Evolutionary conservation across 768 basidiomycete species (phyloP).

Genomic region (Termitomyces titanicus): DNA sequence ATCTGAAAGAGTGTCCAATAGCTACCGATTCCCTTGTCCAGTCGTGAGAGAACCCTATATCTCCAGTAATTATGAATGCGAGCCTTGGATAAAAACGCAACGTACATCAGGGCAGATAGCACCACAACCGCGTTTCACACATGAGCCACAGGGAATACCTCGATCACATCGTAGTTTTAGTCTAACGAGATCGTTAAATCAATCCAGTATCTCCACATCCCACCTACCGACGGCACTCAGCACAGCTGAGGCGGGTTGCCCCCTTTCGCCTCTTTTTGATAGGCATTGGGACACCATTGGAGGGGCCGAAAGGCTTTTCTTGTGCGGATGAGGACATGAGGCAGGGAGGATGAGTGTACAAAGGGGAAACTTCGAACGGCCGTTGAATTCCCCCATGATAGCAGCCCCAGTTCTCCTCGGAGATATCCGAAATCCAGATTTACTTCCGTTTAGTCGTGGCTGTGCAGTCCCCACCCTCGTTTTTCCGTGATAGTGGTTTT

Average conservation of each 20-base stretch:
- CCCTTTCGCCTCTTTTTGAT: conserved; percentile 64
- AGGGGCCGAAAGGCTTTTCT: conserved; percentile 23
- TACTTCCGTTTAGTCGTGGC: conserved; percentile 18
- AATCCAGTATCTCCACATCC: conserved; percentile 5
- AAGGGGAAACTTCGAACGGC: conserved; percentile 11
- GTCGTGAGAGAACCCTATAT: conserved; percentile 70
- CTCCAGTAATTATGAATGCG: background rate
- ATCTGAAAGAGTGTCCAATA: background rate
- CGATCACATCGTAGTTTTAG: conserved; percentile 75
- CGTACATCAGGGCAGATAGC: conserved; percentile 80
- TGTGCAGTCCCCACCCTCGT: background rate
- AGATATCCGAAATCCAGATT: conserved; percentile 16
- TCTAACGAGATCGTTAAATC: conserved; percentile 27
- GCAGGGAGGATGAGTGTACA: conserved; percentile 20
- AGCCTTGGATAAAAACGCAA: background rate
- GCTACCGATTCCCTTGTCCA: conserved; percentile 76
- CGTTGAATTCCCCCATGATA: conserved; percentile 4
- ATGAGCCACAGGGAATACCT: conserved; percentile 72
- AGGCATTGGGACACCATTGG: conserved; percentile 23
- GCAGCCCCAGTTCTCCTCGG: conserved; percentile 15
- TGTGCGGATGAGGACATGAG: conserved; percentile 33
- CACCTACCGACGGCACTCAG: conserved; percentile 71
- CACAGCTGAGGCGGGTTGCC: conserved; percentile 74
- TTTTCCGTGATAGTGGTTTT: too few species aligned
- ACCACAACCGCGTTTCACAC: conserved; percentile 75